A percentile compares a stretch with the other conserved stretches of the same genome.
Evolutionary conservation across 805 yeast species (phyloP).

Genomic region (Wickerhamomyces subpelliculosus): DNA sequence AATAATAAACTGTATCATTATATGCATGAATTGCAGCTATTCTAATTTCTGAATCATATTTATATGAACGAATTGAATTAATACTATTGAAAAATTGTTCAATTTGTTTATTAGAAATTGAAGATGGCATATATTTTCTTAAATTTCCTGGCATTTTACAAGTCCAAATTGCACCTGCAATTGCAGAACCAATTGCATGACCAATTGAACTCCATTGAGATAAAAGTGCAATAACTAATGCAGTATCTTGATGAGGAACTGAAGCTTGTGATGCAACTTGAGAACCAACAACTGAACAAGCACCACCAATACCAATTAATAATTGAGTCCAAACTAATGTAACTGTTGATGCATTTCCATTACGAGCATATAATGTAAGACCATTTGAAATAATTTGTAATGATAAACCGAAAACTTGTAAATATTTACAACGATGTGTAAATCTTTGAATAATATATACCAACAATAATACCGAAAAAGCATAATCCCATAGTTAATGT

Average conservation of each 20-base stretch:
- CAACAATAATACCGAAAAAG: slow-evolving; percentile 31
- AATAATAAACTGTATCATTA: slow-evolving; percentile 21
- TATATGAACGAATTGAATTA: slow-evolving; percentile 19
- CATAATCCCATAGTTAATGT: slow-evolving; percentile 30
- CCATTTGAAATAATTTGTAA: slow-evolving; percentile 30
- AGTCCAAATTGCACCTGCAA: slow-evolving; percentile 32
- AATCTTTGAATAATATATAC: slow-evolving; percentile 26
- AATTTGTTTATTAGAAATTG: slow-evolving; percentile 3
- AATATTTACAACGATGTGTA: slow-evolving; percentile 30
- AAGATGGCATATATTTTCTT: slow-evolving; percentile 22
- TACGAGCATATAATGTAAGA: slow-evolving; percentile 23
- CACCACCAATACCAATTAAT: slow-evolving; percentile 34
- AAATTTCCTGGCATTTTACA: slow-evolving; percentile 26
- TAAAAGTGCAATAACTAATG: slow-evolving; percentile 31
- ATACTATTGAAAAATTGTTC: slow-evolving; percentile 17
- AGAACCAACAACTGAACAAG: slow-evolving; percentile 29
- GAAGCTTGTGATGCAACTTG: slow-evolving; percentile 33
- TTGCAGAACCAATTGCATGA: slow-evolving; percentile 32
- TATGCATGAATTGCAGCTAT: slow-evolving; percentile 28
- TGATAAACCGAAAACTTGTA: slow-evolving; percentile 27
- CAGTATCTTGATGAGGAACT: slow-evolving; percentile 35
- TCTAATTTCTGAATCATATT: slow-evolving; percentile 23
- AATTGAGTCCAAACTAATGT: slow-evolving; percentile 28
- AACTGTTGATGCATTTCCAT: slow-evolving; percentile 10
- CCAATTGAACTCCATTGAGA: slow-evolving; percentile 30